Evolutionary conservation across 2,329 filamentous ascomycete species (phyloP).

Genomic region (Cordyceps tenuipes): DNA sequence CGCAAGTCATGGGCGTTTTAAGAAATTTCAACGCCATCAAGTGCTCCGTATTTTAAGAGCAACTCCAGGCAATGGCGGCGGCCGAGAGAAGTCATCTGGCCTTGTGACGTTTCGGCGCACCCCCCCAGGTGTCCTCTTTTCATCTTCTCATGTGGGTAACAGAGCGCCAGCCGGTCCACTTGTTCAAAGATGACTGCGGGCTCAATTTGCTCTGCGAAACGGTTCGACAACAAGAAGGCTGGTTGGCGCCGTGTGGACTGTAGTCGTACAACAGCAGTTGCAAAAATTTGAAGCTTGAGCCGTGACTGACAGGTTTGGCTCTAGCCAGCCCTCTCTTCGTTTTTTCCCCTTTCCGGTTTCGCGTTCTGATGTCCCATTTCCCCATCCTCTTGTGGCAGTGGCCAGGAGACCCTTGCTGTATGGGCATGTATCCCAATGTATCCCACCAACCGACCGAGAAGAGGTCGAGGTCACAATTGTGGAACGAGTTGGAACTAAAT

Average conservation of each 20-base stretch:
- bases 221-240: background rate
- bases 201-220: constrained; percentile 1
- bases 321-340: no score
- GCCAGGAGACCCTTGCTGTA: background rate
- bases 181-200: background rate
- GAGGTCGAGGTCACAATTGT: no score
- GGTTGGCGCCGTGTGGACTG: background rate
- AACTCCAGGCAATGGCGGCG: background rate
- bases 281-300: no score
- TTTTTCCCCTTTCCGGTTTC: no score
- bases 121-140: background rate
- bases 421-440: no score
- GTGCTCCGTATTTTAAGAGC: constrained; percentile 2
- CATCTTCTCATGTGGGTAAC: constrained; percentile 1
- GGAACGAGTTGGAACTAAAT: no score
- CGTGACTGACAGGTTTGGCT: background rate
- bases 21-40: background rate
- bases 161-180: background rate
- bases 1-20: constrained; percentile 3
- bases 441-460: no score
- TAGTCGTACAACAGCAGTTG: no score
- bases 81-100: constrained; percentile 4
- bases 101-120: constrained; percentile 4
- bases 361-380: background rate
- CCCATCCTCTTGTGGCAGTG: background rate